Conservation (phyloP, 1,284 basidiomycete genomes). For the Ganoderma leucocontextum region DNA sequence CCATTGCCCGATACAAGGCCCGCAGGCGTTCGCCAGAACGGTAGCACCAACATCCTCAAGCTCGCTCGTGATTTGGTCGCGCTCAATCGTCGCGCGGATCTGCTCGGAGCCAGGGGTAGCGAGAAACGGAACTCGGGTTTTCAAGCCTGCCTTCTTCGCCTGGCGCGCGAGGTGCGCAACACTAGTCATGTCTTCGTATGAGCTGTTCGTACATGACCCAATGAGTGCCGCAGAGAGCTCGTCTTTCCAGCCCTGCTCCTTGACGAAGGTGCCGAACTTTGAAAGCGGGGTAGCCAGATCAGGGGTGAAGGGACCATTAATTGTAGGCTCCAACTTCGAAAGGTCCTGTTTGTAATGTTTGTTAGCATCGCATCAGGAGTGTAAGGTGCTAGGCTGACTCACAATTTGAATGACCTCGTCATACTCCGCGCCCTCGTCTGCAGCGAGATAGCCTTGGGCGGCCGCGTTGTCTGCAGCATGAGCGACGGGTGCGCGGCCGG, state of each 20-base stretch:
- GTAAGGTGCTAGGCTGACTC: slow-evolving; percentile 40
- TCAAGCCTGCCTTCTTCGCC: slow-evolving; percentile 82
- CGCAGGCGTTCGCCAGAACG: slow-evolving; percentile 98
- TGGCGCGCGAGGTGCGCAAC: slow-evolving; percentile 94
- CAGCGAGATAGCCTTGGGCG: slow-evolving; percentile 76
- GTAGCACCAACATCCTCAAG: slow-evolving; percentile 89
- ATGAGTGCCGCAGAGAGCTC: slow-evolving; percentile 92
- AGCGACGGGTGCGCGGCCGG: slow-evolving; percentile 90
- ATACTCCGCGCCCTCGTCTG: slow-evolving; percentile 94
- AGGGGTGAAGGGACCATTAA: slow-evolving; percentile 98
- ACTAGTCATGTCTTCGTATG: slow-evolving; percentile 94
- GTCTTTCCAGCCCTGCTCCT: slow-evolving; percentile 91
- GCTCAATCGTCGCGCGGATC: slow-evolving; percentile 97
- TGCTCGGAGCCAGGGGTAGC: slow-evolving; percentile 98
- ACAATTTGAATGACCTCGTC: slow-evolving; percentile 96
- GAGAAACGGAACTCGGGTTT: slow-evolving; percentile 84
- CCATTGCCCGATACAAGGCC: slow-evolving; percentile 99
- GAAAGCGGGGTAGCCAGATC: slow-evolving; percentile 97
- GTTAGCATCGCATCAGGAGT: not conserved
- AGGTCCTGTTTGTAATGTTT: slow-evolving; percentile 66
- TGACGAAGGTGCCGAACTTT: slow-evolving; percentile 84
- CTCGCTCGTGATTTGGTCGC: slow-evolving; percentile 86
- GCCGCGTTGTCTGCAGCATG: slow-evolving; percentile 90
- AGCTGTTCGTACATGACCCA: slow-evolving; percentile 98
- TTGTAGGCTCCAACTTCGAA: slow-evolving; percentile 91